phyloP scores from a whole-genome alignment of 2,329 filamentous ascomycete genomes.

The Exophiala sp. region DNA sequence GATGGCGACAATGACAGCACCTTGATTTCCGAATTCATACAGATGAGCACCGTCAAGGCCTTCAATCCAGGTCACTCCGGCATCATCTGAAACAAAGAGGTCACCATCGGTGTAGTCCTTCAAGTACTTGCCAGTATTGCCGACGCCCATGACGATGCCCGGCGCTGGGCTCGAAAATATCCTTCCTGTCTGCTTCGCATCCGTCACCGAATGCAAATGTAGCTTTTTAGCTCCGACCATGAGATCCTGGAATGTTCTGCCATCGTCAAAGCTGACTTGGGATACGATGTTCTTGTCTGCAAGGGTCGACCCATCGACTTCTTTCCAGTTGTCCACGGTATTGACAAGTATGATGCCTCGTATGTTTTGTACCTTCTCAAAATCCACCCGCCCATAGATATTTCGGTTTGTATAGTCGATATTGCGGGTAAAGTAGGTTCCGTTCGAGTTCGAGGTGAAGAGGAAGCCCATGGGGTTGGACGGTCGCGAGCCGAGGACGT shows the following conservation, averaged over 20 bases:
- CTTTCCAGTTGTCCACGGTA: slow-evolving; percentile 78
- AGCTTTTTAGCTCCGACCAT: slow-evolving; percentile 65
- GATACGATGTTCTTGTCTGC: slow-evolving; percentile 67
- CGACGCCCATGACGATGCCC: slow-evolving; percentile 88
- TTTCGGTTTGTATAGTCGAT: slow-evolving; percentile 90
- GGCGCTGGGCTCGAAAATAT: slow-evolving; percentile 93
- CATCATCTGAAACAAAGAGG: slow-evolving; percentile 86
- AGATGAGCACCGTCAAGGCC: slow-evolving; percentile 77
- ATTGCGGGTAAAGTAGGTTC: slow-evolving; percentile 91
- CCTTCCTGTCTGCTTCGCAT: slow-evolving; percentile 74
- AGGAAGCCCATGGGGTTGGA: slow-evolving; percentile 76
- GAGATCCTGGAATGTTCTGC: slow-evolving; percentile 74
- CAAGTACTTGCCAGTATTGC: slow-evolving; percentile 77
- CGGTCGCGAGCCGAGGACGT: slow-evolving; percentile 71
- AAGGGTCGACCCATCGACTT: slow-evolving; percentile 55
- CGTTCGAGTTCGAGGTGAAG: slow-evolving; percentile 95
- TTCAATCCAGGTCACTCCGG: slow-evolving; percentile 77
- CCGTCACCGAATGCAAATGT: slow-evolving; percentile 89
- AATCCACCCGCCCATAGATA: slow-evolving; percentile 73
- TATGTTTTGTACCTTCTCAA: slow-evolving; percentile 87
- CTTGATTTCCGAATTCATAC: slow-evolving; percentile 94
- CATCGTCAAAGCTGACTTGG: slow-evolving; percentile 92
- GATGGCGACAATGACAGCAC: slow-evolving; percentile 81
- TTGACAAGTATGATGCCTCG: slow-evolving; percentile 93
- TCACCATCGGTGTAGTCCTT: slow-evolving; percentile 69